Base-by-base conservation (phyloP, 1,139 yeast genomes). In the Zygotorulaspora mrakii region DNA sequence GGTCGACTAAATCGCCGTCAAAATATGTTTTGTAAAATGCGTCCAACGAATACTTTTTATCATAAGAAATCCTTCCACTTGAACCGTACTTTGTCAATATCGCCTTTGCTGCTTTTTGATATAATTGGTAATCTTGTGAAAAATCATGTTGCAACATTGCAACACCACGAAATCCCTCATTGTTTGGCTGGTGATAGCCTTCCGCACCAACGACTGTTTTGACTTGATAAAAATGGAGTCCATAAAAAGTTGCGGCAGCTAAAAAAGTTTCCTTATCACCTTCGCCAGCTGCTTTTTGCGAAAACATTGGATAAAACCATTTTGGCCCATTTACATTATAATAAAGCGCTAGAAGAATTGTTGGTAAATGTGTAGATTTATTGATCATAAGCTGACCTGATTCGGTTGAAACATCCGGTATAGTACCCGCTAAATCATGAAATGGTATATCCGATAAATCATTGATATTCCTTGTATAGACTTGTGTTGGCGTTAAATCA, bases 231-330 rank as follows among this genome's bases (percentile, higher is more conserved):
- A 68, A 81, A 1, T 76, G 69, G 36, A 77, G 73, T 6, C 68
- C 65, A 40, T 82, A 64, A 2, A 82, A 85, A 32, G 74, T 73
- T 0, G 94, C 81, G 0, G 91, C 89, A 0, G 95, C 89, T 39
- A 84, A 67, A 55, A 84, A 87, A 0, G 95, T 85, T 58, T 87
- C 96, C 59, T 86, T 87, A 61, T 87, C 95, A 46, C 95, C 95
- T 65, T 85, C 94, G 31, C 96, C 95, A 42, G 80, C 83, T 0
- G 85, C 77, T 10, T 89, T 89, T 64, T 86, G 95, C 1, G 91
- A 80, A 40, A 87, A 74, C 33, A 87, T 70, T n/a, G 94, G 94
- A 61, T 86, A 87, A 57, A 74, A 87, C 65, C 79, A 78, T 12
- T 74, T 72, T 4, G 91, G 94, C 0, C 95, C 95, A 57, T 77